Evolutionary conservation across 768 basidiomycete genomes (phyloP).

Genomic region (Suillus paluster): DNA sequence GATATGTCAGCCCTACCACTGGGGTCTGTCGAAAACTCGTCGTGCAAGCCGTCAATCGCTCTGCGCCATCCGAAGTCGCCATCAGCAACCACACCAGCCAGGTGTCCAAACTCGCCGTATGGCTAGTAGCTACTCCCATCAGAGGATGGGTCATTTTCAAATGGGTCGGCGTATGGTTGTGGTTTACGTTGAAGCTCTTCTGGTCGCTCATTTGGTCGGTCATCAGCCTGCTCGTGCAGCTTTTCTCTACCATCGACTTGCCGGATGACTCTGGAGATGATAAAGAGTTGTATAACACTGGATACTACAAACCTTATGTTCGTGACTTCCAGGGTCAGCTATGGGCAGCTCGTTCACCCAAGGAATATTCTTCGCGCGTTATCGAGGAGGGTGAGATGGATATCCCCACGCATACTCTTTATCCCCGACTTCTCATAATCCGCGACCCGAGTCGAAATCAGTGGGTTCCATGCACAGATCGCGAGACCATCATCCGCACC

Average conservation of each 20-base stretch:
- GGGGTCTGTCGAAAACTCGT: slow-evolving; percentile 17
- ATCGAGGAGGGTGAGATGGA: slow-evolving; percentile 3
- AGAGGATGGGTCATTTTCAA: neutral
- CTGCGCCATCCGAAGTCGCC: neutral
- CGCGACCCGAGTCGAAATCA: neutral
- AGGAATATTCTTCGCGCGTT: slow-evolving; percentile 16
- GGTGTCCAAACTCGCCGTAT: slow-evolving; percentile 13
- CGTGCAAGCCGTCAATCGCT: slow-evolving; percentile 17
- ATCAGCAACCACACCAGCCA: slow-evolving; percentile 9
- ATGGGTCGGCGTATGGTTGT: slow-evolving; percentile 14
- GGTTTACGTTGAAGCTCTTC: slow-evolving; percentile 12
- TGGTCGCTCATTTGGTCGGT: slow-evolving; percentile 17
- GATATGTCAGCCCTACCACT: slow-evolving; percentile 20
- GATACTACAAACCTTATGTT: slow-evolving; percentile 8
- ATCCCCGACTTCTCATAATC: slow-evolving; percentile 18
- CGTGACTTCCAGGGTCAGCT: slow-evolving; percentile 18
- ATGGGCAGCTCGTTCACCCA: slow-evolving; percentile 23
- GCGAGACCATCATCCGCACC: slow-evolving; percentile 7
- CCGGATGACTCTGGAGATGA: neutral
- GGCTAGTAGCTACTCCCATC: slow-evolving; percentile 14
- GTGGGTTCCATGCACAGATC: slow-evolving; percentile 11
- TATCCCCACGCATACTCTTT: slow-evolving; percentile 12
- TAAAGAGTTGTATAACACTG: neutral
- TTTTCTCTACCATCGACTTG: neutral
- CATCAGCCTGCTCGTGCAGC: neutral